These are phyloP conservation scores for Cryptomeria japonica DNA, from an alignment of 75 land plant genomes.

Conservation along the genomic window DNA sequence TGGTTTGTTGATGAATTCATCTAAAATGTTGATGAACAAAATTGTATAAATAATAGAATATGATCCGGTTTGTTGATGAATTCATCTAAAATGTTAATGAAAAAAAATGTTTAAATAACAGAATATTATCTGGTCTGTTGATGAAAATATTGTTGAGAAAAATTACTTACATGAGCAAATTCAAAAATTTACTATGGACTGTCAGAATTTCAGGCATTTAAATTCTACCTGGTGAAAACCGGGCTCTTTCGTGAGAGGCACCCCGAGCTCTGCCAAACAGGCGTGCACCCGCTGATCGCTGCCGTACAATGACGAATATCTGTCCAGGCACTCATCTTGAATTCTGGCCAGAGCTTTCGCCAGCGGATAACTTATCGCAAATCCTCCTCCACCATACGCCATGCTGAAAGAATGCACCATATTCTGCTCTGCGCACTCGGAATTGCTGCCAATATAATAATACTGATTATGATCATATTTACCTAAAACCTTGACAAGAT, in stretches of 20 bases:
- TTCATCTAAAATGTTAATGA: no score
- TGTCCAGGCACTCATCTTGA: constrained; percentile 38
- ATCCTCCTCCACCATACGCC: constrained; percentile 76
- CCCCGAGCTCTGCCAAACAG: constrained; percentile 62
- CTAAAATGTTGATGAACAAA: no score
- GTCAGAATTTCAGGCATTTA: no score
- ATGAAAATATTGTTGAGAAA: no score
- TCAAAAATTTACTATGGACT: no score
- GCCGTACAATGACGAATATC: constrained; percentile 49
- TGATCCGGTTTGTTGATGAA: no score
- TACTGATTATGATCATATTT: constrained; percentile 65
- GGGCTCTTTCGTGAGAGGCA: constrained; percentile 53
- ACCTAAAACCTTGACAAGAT: constrained; percentile 44
- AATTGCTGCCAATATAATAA: constrained; percentile 57
- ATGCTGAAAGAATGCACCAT: constrained; percentile 53
- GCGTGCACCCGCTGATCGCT: constrained; percentile 64
- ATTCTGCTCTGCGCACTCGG: constrained; percentile 69
- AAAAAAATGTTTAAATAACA: no score
- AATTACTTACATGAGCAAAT: no score
- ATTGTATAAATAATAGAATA: no score
- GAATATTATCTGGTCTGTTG: no score
- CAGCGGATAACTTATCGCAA: constrained; percentile 60
- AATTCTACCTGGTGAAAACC: constrained; percentile 57
- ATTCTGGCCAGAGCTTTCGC: constrained; percentile 43
- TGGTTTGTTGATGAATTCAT: no score